phyloP scores from a whole-genome alignment of 257 asterid genomes.

The Anisodus tanguticus region DNA sequence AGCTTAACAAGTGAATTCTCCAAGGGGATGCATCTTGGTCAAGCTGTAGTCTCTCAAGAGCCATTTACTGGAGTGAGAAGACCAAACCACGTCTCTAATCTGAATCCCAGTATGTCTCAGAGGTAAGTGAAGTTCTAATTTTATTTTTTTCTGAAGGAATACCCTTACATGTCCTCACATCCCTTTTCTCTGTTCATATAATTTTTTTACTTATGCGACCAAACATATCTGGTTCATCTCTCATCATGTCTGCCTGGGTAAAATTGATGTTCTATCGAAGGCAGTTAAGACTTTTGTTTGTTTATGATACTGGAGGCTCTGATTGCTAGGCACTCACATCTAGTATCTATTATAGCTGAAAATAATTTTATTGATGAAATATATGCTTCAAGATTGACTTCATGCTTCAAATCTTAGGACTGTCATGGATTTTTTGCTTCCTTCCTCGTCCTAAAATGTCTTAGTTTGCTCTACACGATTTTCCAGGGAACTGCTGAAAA shows the following conservation, averaged over 20 bases:
- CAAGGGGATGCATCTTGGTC: constrained; percentile 70
- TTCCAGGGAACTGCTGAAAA: not conserved
- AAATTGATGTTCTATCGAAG: not conserved
- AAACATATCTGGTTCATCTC: not conserved
- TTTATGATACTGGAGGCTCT: not conserved
- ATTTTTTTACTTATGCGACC: not conserved
- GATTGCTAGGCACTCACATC: not conserved
- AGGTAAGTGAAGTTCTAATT: constrained; percentile 56
- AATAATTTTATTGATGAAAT: not conserved
- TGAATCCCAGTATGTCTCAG: constrained; percentile 50
- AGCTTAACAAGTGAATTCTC: constrained; percentile 66
- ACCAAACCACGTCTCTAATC: constrained; percentile 54
- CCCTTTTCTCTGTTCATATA: not conserved
- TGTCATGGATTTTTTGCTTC: constrained; percentile 8
- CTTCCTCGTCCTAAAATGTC: constrained; percentile 11
- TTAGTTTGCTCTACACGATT: not conserved
- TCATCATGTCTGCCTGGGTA: not conserved
- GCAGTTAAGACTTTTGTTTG: constrained; percentile 7
- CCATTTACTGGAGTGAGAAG: constrained; percentile 58
- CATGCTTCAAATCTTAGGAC: constrained; percentile 11
- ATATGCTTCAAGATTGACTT: not conserved
- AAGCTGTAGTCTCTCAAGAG: constrained; percentile 53
- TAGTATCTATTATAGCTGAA: not conserved
- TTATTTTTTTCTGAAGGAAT: not conserved
- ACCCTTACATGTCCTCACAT: not conserved